Percentiles rank a stretch among this genome's conserved stretches.
Evolutionary conservation across 768 basidiomycete species (phyloP).

Genomic region (Naganishia antarctica): DNA sequence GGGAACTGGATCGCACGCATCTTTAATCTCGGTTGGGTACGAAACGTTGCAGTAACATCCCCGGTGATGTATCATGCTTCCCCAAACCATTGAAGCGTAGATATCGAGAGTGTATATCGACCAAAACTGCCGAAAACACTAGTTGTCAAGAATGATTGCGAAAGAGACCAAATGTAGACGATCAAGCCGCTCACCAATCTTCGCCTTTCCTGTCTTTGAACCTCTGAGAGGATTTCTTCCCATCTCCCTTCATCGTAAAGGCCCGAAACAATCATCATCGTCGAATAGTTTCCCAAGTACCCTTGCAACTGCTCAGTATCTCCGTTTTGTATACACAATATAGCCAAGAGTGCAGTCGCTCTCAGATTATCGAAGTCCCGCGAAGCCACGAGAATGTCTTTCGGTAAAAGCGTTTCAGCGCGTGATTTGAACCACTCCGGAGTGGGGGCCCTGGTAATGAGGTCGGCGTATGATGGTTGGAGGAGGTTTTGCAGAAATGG

Average conservation of each 20-base stretch:
- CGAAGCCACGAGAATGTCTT: constrained; percentile 25
- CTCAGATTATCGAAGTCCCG: constrained; percentile 38
- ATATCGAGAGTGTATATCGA: constrained; percentile 37
- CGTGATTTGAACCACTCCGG: constrained; percentile 35
- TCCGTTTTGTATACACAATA: constrained; percentile 39
- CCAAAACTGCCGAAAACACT: constrained; percentile 35
- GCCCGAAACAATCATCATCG: constrained; percentile 33
- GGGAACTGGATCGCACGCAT: constrained; percentile 27
- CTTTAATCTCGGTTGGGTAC: constrained; percentile 41
- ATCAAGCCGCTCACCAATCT: constrained; percentile 40
- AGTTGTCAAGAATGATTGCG: not conserved
- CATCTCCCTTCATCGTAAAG: constrained; percentile 39
- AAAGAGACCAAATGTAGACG: too few relatives aligned
- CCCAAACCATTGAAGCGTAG: constrained; percentile 38
- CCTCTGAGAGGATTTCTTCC: constrained; percentile 32
- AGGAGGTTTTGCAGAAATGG: not conserved
- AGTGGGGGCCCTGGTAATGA: constrained; percentile 21
- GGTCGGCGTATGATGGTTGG: constrained; percentile 14
- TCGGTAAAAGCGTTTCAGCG: constrained; percentile 30
- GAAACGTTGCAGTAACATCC: constrained; percentile 38
- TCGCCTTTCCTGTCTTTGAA: constrained; percentile 37
- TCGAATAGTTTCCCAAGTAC: constrained; percentile 37
- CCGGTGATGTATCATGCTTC: constrained; percentile 34
- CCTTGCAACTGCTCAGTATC: constrained; percentile 26
- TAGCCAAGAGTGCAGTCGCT: constrained; percentile 33